Base-by-base conservation (phyloP, 1,284 basidiomycete species). In the Porodaedalea pini region DNA sequence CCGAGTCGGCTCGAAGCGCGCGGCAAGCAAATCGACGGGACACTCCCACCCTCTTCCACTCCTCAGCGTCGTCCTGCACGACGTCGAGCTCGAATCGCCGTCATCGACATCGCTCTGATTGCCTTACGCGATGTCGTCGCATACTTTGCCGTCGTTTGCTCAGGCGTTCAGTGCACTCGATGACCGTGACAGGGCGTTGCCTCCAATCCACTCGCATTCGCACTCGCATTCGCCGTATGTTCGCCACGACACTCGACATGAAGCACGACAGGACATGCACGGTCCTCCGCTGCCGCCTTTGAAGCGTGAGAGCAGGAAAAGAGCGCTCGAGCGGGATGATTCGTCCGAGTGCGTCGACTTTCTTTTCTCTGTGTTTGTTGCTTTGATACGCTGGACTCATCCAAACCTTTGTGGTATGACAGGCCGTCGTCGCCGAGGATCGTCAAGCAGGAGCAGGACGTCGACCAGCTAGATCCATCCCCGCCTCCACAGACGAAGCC, bases 141-240 rank as follows among this genome's bases (percentile, higher is more conserved):
- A 54, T 17, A 54, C 59, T 2, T 45, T 61, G 11, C 59, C 59
- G 17, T 58, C 56, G 13, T 61, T 61, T 36, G 59, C 59, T n/a
- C 59, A 61, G 56, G 56, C 59, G 3, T 61, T 61, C 59, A 51
- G 56, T 29, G 43, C 56, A 17, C 47, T 58, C 48, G 45, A 47
- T 23, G 43, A 47, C 57, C 43, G 43, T 27, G 56, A 58, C 43
- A 27, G 45, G 10, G 45, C 39, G 4, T 23, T 27, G 13, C 36
- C 57, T 25, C 51, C 41, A 19, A 51, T 50, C 6, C 53, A 48
- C 37, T 27, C 39, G 13, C 54, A 32, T 23, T 21, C 44, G 13
- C 29, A 29, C 10, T n/a, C n/a, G n/a, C n/a, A n/a, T n/a, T 48
- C 54, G 13, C 39, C 45, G 3, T 48, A 44, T 37, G 5, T 48